Evolutionary conservation across 371 early-diverging fungal genomes (phyloP).

Genomic region (Agmasoma carcini): DNA sequence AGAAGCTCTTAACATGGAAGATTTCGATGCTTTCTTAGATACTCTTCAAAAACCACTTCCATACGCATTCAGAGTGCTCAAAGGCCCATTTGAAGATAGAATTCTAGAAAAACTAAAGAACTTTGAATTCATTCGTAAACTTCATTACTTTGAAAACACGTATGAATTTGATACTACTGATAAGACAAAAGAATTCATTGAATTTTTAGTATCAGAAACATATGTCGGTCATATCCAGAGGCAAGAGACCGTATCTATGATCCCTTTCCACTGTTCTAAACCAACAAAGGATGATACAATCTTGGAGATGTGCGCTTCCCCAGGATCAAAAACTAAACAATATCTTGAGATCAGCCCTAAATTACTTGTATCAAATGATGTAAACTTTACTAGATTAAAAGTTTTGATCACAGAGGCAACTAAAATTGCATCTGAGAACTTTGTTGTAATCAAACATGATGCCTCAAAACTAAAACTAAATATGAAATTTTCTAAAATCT

Average conservation of each 20-base stretch:
- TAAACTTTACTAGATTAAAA: constrained; percentile 69
- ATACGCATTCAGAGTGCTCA: constrained; percentile 36
- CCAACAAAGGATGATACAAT: constrained; percentile 71
- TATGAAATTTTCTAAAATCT: constrained; percentile 68
- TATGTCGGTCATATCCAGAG: constrained; percentile 72
- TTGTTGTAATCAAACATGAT: constrained; percentile 85
- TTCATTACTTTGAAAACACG: constrained; percentile 33
- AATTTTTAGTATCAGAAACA: constrained; percentile 35
- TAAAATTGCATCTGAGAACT: constrained; percentile 68
- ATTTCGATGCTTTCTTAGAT: constrained; percentile 21
- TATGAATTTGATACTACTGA: constrained; percentile 21
- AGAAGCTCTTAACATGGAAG: constrained; percentile 25
- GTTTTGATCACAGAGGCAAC: constrained; percentile 84
- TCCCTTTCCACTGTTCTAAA: constrained; percentile 59
- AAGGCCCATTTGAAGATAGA: constrained; percentile 9
- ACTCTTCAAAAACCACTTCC: constrained; percentile 40
- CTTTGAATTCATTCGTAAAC: constrained; percentile 19
- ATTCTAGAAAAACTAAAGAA: constrained; percentile 19
- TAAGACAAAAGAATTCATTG: constrained; percentile 22
- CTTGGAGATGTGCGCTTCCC: constrained; percentile 58
- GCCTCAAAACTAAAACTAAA: constrained; percentile 64
- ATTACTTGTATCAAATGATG: constrained; percentile 87
- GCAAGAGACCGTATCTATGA: constrained; percentile 93
- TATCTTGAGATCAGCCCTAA: constrained; percentile 59
- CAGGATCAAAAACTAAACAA: constrained; percentile 60